Base-by-base conservation (phyloP, 192 early-diverging fungal genomes). In the Umbelopsis vinacea region DNA sequence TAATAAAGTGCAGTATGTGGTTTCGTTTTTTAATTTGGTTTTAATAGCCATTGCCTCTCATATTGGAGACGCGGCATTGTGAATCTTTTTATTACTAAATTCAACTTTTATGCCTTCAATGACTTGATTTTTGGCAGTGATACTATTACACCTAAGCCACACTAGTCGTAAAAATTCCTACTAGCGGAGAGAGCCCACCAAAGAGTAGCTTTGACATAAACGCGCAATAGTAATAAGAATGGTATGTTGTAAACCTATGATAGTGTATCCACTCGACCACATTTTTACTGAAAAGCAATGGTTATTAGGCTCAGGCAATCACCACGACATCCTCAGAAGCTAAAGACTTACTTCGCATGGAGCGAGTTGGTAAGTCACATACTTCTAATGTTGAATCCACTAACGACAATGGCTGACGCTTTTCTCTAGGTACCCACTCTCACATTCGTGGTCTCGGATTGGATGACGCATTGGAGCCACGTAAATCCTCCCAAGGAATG, bases 361-460 rank as follows among this genome's bases (percentile, higher is more conserved):
- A 95, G 79, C 88, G 94, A 52, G 91, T 95, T 71, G 94, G 93
- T 91, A 85, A 48, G 81, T 47, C 38, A 38, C 53, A 12, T 46
- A 11, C 2, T 48, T 52, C 48, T 14, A 23, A 66, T 50, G 33
- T 46, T n/a, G 40, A 43, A 43, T 7, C 40, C 11, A 43, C 40
- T 12, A 48, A 21, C 19, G 35, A 79, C 7, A 21, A 47, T 23
- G 52, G 66, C 14, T 69, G 7, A 52, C 12, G 11, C 19, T 12
- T 22, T 35, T 45, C 38, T 19, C 22, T 82, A 96, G 96, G 97
- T 67, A 94, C 96, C 3, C 97, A 99, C 80, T 98, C 96, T 69
- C 97, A 99, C 63, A 98, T 99, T 77, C 92, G 93, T 71, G 97
- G 97, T 21, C 87, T 99, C 68, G 97, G 97, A 38, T 83, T 99